Percentiles rank a stretch among this genome's conserved stretches.
These are phyloP conservation scores for Lotmaria passim DNA, from an alignment of 208 protist species.

Conservation along the genomic window DNA sequence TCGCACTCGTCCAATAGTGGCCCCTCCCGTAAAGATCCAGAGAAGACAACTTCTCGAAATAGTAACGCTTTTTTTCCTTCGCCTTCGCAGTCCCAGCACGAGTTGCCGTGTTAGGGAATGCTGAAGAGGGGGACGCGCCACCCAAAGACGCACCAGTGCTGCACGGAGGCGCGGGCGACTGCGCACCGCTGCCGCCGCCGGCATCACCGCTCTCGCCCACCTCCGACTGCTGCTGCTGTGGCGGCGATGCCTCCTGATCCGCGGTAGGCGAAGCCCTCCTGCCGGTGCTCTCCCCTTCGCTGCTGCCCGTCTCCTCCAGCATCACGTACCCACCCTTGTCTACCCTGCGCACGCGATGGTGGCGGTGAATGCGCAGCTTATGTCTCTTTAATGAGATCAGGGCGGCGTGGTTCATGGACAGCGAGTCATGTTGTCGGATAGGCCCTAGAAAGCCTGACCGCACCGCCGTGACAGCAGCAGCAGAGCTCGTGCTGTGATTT, in stretches of 20 bases:
- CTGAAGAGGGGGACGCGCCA: neutral
- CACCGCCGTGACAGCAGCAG: neutral
- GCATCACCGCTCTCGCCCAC: too few species aligned
- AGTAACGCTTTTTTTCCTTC: conserved; percentile 14
- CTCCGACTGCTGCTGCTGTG: too few species aligned
- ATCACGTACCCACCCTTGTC: conserved; percentile 29
- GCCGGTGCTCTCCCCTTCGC: neutral
- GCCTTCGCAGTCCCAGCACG: neutral
- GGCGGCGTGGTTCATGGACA: neutral
- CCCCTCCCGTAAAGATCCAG: conserved; percentile 31
- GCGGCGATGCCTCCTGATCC: too few species aligned
- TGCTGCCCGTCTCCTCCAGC: conserved; percentile 20
- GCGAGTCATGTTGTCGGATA: neutral
- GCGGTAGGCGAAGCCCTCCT: neutral
- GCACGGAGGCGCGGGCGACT: too few species aligned
- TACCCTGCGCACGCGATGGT: conserved; percentile 10
- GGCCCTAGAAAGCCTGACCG: neutral
- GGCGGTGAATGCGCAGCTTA: conserved; percentile 10
- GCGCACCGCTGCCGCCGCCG: too few species aligned
- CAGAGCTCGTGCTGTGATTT: too few species aligned
- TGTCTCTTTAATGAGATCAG: neutral
- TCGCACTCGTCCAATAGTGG: neutral
- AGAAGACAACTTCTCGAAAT: conserved; percentile 33
- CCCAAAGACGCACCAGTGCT: too few species aligned
- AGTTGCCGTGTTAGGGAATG: neutral